Evolutionary conservation across 257 asterid species (phyloP), one percentile per base, ranked within the genome.

Genomic region (Solanum medicagineum): DNA sequence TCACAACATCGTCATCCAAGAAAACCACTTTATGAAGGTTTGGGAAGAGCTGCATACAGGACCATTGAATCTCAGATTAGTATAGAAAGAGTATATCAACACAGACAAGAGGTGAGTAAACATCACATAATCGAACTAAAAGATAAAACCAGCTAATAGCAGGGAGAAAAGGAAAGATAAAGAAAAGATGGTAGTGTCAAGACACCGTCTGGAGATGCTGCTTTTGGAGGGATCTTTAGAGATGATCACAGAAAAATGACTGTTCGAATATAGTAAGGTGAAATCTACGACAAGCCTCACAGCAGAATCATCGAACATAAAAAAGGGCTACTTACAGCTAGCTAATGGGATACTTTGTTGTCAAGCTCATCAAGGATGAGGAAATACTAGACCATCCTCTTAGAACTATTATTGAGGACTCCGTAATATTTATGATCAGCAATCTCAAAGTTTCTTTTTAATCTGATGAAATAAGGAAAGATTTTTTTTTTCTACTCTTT

Each of bases 1-100:
- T 90, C 71, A 95, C 99, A 81, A 97, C 90, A 90, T 97, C 99
- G 79, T 97, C 99, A 87, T 97, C 99, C 84, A 97, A 90, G 94
- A 97, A 97, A 80, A 97, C 97, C 90, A 97, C 98, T 92, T 97
- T 95, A 86, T 95, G 95, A 66, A 97, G 95, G 88, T 92, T 91
- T 12, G 98, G 99, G 87, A 97, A 97, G 71, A 95, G 96, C 99
- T 97, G 96, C 91, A 93, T 83, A 87, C 74, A 55, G 20, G 83
- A 81, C 36, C 56, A 73, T 77, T 51, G 47, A 49, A 77, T 77
- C 82, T 49, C 45, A 77, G 15, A 24, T 49, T 24, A 77, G 45
- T 24, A 49, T 15, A 51, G 45, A 10, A 77, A 51, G 24, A 51
- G 63, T 51, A 26, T 26, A 51, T 77, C 83, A 51, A 77, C 26